phyloP scores from a whole-genome alignment of 495 filamentous ascomycete species.

The Trichoderma erinaceum region DNA sequence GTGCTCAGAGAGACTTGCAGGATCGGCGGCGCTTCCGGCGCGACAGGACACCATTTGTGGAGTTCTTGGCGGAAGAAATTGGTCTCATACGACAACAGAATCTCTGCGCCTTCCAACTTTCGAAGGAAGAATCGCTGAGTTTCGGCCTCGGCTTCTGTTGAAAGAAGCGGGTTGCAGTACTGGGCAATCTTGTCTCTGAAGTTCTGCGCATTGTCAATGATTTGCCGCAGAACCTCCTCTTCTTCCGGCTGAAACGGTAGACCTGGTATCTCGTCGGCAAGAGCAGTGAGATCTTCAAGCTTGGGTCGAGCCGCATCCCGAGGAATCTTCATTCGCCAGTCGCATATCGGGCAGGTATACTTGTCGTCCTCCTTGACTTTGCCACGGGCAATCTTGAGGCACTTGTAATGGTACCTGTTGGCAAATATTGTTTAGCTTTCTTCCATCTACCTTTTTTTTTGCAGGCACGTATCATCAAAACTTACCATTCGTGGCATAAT shows the following conservation, averaged over 20 bases:
- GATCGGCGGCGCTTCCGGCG: constrained; percentile 74
- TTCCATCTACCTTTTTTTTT: not conserved
- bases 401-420: constrained; percentile 90
- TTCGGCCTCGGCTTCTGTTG: constrained; percentile 76
- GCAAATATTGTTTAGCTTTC: not conserved
- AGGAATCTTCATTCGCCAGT: constrained; percentile 95
- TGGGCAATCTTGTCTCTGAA: constrained; percentile 79
- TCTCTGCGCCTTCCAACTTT: constrained; percentile 97
- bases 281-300: constrained; percentile 80
- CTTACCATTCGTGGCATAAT: constrained; percentile 92
- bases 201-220: constrained; percentile 73
- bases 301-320: constrained; percentile 97
- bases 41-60: constrained; percentile 93
- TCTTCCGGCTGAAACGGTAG: constrained; percentile 97
- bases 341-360: constrained; percentile 97
- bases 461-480: constrained; percentile 12
- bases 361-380: constrained; percentile 98
- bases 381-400: constrained; percentile 93
- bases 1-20: constrained; percentile 83
- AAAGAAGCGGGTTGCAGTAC: constrained; percentile 73
- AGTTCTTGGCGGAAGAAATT: constrained; percentile 97
- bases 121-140: constrained; percentile 95
- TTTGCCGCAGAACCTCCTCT: constrained; percentile 73
- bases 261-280: constrained; percentile 75
- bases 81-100: constrained; percentile 84